Base-by-base conservation (phyloP, 2,329 filamentous ascomycete species). In the Hansfordia pulvinata region DNA sequence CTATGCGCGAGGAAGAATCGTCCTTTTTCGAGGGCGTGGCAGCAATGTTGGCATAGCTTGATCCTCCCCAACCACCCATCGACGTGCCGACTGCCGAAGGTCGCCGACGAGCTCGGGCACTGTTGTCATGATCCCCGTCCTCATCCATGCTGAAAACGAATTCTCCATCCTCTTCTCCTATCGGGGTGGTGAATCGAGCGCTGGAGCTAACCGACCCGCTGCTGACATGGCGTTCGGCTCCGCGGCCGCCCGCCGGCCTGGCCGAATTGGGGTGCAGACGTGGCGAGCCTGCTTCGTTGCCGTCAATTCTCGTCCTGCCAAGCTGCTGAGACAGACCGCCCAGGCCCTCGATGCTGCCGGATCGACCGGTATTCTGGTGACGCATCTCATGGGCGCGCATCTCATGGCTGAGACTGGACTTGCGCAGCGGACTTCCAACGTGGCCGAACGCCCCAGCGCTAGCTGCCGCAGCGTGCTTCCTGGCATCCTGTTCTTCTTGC, bases 71-170 rank as follows among this genome's bases (percentile, higher is more conserved):
- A 13, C 36, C 25, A 13, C 35, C 26, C 36, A 41, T 37, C 25
- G 38, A 38, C 11, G 40, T 42, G 28, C 36, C 41, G 31, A 49
- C 57, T 5, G 56, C 58, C 3, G 64, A 64, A 2, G 47, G 53
- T 29, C 64, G 59, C 48, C 68, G 69, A 27, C 60, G 50, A 8
- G 56, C 53, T 21, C 56, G 52, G 29, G 53, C 50, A 11, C 55
- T 52, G 8, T 49, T 49, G 19, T 62, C 53, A 13, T 61, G 52
- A 17, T 72, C 68, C 13, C 68, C 65, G 15, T 69, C 67, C 29
- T 72, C 68, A 37, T 76, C 71, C 70, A 76, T 76, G 41, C 56
- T 68, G 43, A 76, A 76, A 10, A 76, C 65, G 36, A 76, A 74
- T 15, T 69, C 63, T 4, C 66, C 58, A 29, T 76, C 69, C 38